These are phyloP conservation scores for Phialocephala sp. DNA, from an alignment of 2,329 filamentous ascomycete species.

Conservation along the genomic window DNA sequence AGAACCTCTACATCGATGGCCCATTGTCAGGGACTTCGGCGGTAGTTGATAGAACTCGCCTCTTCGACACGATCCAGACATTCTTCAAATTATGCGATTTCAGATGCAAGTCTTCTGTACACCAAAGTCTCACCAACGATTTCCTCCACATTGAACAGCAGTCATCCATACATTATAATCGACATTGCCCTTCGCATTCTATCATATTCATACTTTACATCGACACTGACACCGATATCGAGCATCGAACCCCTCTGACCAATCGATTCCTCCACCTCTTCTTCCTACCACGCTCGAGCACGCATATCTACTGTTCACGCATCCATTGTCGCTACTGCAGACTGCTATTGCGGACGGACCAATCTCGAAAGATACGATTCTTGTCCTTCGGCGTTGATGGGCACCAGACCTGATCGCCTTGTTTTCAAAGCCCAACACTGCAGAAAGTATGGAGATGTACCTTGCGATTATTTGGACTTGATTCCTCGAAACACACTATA, in stretches of 20 bases:
- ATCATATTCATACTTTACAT: not conserved
- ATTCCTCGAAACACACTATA: no score
- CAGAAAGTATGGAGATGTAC: no score
- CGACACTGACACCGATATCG: not conserved
- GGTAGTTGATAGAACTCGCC: no score
- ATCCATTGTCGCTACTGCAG: not conserved
- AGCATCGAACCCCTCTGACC: not conserved
- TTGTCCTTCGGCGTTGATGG: no score
- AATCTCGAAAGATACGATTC: no score
- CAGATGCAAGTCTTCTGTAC: not conserved
- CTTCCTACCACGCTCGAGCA: not conserved
- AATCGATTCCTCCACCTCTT: not conserved
- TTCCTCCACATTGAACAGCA: not conserved
- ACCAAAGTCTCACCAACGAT: not conserved
- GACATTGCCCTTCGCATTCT: not conserved
- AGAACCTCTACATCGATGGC: no score
- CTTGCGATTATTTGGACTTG: no score
- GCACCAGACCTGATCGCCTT: no score
- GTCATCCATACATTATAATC: not conserved
- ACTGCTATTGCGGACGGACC: not conserved
- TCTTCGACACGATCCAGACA: no score
- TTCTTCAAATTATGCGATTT: no score
- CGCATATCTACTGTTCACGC: not conserved
- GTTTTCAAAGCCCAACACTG: no score
- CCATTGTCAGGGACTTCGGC: no score